Percentiles rank a stretch among this genome's conserved stretches.
Evolutionary conservation across 2,329 filamentous ascomycete species (phyloP).

Genomic region (Aureobasidium sp.): DNA sequence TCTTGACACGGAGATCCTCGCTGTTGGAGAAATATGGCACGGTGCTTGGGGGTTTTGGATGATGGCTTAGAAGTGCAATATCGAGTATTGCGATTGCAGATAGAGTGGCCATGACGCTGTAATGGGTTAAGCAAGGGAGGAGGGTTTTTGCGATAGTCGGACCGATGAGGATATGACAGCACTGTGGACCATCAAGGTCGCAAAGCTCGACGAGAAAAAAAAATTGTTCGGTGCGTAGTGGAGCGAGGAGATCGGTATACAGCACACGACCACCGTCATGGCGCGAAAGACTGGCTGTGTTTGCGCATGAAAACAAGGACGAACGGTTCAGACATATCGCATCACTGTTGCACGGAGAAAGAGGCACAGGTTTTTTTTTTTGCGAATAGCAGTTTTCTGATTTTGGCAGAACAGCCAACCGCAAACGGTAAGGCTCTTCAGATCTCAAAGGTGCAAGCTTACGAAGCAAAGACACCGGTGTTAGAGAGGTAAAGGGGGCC

Average conservation of each 20-base stretch:
- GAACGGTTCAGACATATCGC: background rate
- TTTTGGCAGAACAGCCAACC: slow-evolving; percentile 15
- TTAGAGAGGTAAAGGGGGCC: slow-evolving; percentile 1
- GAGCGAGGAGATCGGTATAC: background rate
- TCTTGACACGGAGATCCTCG: too few relatives aligned
- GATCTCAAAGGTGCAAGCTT: slow-evolving; percentile 9
- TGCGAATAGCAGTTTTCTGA: slow-evolving; percentile 16
- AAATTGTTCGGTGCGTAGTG: background rate
- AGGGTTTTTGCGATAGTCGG: background rate
- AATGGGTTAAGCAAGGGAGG: background rate
- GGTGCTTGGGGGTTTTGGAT: too few relatives aligned
- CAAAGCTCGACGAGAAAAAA: background rate
- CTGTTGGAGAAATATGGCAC: too few relatives aligned
- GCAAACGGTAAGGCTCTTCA: slow-evolving; percentile 2
- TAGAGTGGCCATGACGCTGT: too few relatives aligned
- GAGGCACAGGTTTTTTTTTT: background rate
- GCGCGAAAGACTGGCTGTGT: too few relatives aligned
- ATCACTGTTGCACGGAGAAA: background rate
- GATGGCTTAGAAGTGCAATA: too few relatives aligned
- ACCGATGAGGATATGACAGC: background rate
- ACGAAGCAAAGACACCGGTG: slow-evolving; percentile 7
- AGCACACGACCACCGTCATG: background rate
- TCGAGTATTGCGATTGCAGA: too few relatives aligned
- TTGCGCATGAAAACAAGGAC: background rate
- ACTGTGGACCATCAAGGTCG: slow-evolving; percentile 12